Base-by-base conservation (phyloP, 192 early-diverging fungal species). In the Ambispora gerdemannii region DNA sequence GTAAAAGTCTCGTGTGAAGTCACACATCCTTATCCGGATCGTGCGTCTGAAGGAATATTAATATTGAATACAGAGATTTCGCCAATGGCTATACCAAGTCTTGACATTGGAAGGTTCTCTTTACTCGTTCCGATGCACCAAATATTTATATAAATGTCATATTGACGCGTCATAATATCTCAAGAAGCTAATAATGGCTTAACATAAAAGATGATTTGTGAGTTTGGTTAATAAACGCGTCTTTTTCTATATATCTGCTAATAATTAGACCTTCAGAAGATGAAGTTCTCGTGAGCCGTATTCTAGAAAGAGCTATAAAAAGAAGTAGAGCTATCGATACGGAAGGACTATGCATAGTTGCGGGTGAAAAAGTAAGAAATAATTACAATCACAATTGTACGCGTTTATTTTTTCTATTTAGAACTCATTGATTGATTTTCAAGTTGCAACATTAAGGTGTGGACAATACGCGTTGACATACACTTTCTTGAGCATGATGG, bases 331-430 rank as follows among this genome's bases (percentile, higher is more conserved):
- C 95, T 20, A 81, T 99, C 66, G 97, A 99, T 77, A 91, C 93
- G 4, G 97, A 99, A 76, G 94, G 95, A 38, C 77, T 99, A 62
- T 99, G 97, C 72, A 96, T 99, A 62, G 76, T 98, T 65, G 90
- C 95, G 13, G 95, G 95, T 27, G 91, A 95, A 76, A 95, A 97
- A 81, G 92, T 85, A 80, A 27, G 36, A 47, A 38, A 22, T 24
- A 35, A n/a, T n/a, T n/a, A n/a, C n/a, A n/a, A n/a, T n/a, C n/a
- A n/a, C 3, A 17, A 64, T 22, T 32, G n/a, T 51, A 25, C 49
- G 11, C 32, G 61, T 47, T 1, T 19, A 15, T 22, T 38, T 34
- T 28, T 11, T 34, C 1, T 47, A 30, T 71, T 38, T 63, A 50
- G 17, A 61, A 11, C n/a, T n/a, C n/a, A n/a, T 67, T 17, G 43